phyloP scores from a whole-genome alignment of 371 early-diverging fungal species.

The Syncephalis fuscata region DNA sequence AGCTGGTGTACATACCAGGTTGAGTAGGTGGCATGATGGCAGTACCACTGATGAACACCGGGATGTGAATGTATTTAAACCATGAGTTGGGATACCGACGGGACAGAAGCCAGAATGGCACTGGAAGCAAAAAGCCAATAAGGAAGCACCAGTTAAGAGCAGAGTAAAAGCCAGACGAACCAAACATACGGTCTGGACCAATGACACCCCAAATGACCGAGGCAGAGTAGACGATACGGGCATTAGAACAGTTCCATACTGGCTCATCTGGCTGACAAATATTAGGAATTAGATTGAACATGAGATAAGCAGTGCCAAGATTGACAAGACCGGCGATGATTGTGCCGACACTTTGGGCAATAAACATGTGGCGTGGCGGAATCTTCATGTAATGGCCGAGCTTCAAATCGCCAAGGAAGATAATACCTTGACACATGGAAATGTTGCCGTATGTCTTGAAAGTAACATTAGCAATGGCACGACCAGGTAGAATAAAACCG shows the following conservation, averaged over 20 bases:
- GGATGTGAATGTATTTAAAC: conserved; percentile 12
- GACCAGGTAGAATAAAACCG: conserved; percentile 41
- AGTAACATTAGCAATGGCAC: conserved; percentile 21
- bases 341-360: conserved; percentile 30
- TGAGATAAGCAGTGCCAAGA: conserved; percentile 23
- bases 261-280: conserved; percentile 14
- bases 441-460: conserved; percentile 34
- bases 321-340: conserved; percentile 16
- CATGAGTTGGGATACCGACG: conserved; percentile 12
- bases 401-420: conserved; percentile 25
- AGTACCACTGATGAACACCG: conserved; percentile 15
- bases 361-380: conserved; percentile 31
- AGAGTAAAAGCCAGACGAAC: conserved; percentile 42
- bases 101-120: conserved; percentile 26
- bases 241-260: conserved; percentile 15
- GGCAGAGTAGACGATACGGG: conserved; percentile 18
- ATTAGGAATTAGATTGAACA: conserved; percentile 12
- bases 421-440: conserved; percentile 30
- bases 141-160: conserved; percentile 30
- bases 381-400: conserved; percentile 47
- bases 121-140: conserved; percentile 33
- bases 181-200: conserved; percentile 52
- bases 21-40: conserved; percentile 16
- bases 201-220: conserved; percentile 50
- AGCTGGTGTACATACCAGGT: conserved; percentile 22